These are phyloP conservation scores for Backusella tarrabulga DNA, from an alignment of 192 early-diverging fungal genomes.

Conservation along the genomic window DNA sequence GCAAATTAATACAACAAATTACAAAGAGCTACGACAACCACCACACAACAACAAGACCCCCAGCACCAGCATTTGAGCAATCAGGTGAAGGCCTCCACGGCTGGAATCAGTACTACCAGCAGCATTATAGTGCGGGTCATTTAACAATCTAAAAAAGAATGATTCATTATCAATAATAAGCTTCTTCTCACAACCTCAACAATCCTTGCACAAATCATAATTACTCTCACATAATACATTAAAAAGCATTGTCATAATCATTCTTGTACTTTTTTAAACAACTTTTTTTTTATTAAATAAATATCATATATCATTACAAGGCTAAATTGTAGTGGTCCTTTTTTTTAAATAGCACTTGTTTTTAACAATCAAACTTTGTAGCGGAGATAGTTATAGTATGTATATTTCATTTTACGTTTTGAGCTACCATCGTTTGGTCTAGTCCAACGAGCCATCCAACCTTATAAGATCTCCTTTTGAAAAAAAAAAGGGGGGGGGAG, in stretches of 20 bases:
- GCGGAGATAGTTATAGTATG: background rate
- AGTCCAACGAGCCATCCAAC: background rate
- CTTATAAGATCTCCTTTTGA: background rate
- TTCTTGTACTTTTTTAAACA: background rate
- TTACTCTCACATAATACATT: background rate
- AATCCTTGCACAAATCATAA: background rate
- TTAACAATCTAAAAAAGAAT: slow-evolving; percentile 20
- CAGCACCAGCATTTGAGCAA: slow-evolving; percentile 21
- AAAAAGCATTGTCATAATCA: slow-evolving; percentile 3
- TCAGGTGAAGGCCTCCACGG: slow-evolving; percentile 29
- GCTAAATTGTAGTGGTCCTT: background rate
- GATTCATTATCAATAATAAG: background rate
- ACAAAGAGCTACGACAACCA: slow-evolving; percentile 4
- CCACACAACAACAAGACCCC: slow-evolving; percentile 21
- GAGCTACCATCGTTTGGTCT: background rate
- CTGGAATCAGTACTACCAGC: slow-evolving; percentile 45
- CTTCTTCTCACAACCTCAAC: slow-evolving; percentile 2
- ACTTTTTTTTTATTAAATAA: background rate
- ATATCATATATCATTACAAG: background rate
- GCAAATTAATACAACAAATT: slow-evolving; percentile 26
- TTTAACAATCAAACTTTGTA: background rate
- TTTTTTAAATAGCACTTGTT: background rate
- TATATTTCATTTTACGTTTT: background rate
- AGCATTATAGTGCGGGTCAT: slow-evolving; percentile 35
- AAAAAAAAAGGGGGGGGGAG: background rate